Evolutionary conservation across 129 eudicot species (phyloP).

Genomic region (Artemisia annua): DNA sequence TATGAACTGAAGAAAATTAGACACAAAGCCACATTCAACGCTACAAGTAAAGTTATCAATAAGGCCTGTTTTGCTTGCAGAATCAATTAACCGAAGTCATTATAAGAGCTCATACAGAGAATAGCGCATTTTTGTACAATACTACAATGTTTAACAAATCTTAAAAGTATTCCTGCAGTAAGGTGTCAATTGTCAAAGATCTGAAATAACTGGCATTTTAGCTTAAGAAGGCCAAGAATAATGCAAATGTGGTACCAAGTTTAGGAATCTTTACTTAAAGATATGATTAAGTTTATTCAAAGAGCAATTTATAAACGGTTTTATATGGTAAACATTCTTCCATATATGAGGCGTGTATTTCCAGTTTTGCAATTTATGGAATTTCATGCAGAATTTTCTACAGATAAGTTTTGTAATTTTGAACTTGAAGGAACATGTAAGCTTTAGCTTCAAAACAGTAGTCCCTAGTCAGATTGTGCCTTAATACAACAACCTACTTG

Average conservation of each 20-base stretch:
- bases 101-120: background rate
- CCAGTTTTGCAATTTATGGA: conserved; percentile 9
- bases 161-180: background rate
- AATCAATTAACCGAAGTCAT: background rate
- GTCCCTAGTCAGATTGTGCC: background rate
- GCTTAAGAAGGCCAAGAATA: conserved; percentile 9
- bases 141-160: too few relatives aligned
- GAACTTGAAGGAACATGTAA: conserved; percentile 9
- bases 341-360: conserved; percentile 2
- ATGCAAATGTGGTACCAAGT: conserved; percentile 12
- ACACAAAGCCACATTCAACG: too few relatives aligned
- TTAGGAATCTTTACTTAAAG: background rate
- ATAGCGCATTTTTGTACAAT: background rate
- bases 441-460: conserved; percentile 9
- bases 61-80: background rate
- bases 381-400: conserved; percentile 12
- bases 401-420: conserved; percentile 10
- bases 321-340: conserved; percentile 6
- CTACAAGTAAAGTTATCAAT: background rate
- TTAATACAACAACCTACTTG: background rate
- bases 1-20: background rate
- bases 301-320: background rate
- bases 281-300: too few relatives aligned
- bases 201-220: conserved; percentile 14
- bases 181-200: background rate